Percentiles rank a stretch among this genome's conserved stretches.
Evolutionary conservation across 78 protist species (phyloP).

Genomic region (Tieghemostelium lacteum): DNA sequence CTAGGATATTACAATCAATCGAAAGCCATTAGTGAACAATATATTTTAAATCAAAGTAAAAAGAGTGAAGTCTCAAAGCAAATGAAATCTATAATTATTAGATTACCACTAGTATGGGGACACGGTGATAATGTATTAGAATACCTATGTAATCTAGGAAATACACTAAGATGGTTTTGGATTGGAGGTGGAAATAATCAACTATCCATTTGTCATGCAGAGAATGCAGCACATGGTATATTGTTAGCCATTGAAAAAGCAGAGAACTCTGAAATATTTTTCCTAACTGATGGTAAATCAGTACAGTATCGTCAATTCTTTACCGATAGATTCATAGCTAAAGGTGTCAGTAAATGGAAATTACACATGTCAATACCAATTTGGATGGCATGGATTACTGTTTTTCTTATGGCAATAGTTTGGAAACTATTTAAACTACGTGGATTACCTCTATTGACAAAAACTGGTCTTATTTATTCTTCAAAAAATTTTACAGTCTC

Average conservation of each 20-base stretch:
- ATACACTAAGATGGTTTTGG: constrained; percentile 55
- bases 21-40: constrained; percentile 37
- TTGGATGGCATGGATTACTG: constrained; percentile 33
- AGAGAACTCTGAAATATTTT: constrained; percentile 5
- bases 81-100: constrained; percentile 10
- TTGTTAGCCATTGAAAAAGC: constrained; percentile 25
- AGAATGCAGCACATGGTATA: constrained; percentile 57
- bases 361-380: constrained; percentile 44
- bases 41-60: neutral
- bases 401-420: constrained; percentile 12
- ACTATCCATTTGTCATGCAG: constrained; percentile 33
- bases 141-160: neutral
- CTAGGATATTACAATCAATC: constrained; percentile 58
- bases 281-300: constrained; percentile 43
- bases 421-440: constrained; percentile 34
- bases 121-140: constrained; percentile 34
- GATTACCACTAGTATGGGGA: constrained; percentile 70
- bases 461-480: constrained; percentile 54
- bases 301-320: constrained; percentile 42
- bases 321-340: constrained; percentile 35
- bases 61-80: too few relatives aligned
- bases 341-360: constrained; percentile 12
- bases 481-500: constrained; percentile 30
- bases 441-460: constrained; percentile 61
- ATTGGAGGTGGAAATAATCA: constrained; percentile 60